Conservation (phyloP, 2,329 filamentous ascomycete genomes). For the Aureobasidium sp. region DNA sequence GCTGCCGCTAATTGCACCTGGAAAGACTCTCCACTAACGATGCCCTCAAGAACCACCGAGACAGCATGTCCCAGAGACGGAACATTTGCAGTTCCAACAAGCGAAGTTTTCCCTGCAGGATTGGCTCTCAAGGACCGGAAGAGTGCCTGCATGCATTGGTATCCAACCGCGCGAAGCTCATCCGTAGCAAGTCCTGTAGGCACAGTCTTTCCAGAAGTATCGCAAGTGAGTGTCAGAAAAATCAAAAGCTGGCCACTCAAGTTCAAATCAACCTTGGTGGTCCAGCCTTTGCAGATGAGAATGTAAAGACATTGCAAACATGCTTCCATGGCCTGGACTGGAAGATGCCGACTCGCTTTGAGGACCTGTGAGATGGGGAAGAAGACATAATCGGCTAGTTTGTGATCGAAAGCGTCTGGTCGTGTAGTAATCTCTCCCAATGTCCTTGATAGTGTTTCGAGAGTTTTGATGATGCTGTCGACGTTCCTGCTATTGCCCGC, state of each 20-base stretch:
- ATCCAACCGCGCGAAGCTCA: slow-evolving; percentile 64
- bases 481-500: slow-evolving; percentile 36
- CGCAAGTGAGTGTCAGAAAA: slow-evolving; percentile 71
- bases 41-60: slow-evolving; percentile 66
- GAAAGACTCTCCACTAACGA: slow-evolving; percentile 55
- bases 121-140: slow-evolving; percentile 49
- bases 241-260: slow-evolving; percentile 79
- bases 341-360: slow-evolving; percentile 61
- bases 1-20: slow-evolving; percentile 65
- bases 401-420: slow-evolving; percentile 55
- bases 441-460: slow-evolving; percentile 37
- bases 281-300: slow-evolving; percentile 73
- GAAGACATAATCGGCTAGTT: slow-evolving; percentile 88
- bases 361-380: slow-evolving; percentile 86
- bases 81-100: slow-evolving; percentile 50
- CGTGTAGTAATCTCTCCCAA: slow-evolving; percentile 27
- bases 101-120: slow-evolving; percentile 41
- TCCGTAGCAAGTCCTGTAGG: slow-evolving; percentile 50
- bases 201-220: slow-evolving; percentile 55
- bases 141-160: slow-evolving; percentile 59
- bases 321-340: slow-evolving; percentile 64
- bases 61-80: slow-evolving; percentile 76
- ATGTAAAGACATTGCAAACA: slow-evolving; percentile 66
- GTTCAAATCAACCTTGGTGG: slow-evolving; percentile 56
- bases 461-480: slow-evolving; percentile 38